Evolutionary conservation across 768 basidiomycete genomes (phyloP).

Genomic region (Lentinula sp.): DNA sequence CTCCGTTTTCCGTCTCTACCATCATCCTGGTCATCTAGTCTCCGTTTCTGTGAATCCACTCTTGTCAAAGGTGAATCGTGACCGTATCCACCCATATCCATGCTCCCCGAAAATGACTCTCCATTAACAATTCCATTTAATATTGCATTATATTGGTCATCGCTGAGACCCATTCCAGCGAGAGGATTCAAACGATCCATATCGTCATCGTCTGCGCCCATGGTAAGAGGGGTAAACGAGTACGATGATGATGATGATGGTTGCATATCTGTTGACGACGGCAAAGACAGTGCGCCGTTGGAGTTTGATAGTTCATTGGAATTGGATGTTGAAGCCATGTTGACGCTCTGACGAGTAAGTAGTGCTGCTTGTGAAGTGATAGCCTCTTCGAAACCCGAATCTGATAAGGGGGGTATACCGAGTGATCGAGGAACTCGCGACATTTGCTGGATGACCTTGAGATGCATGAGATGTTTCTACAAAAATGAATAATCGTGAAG

Average conservation of each 20-base stretch:
- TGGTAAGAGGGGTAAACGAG: slow-evolving; percentile 7
- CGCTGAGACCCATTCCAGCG: slow-evolving; percentile 81
- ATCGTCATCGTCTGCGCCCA: slow-evolving; percentile 30
- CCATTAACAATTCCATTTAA: slow-evolving; percentile 66
- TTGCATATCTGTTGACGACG: background rate
- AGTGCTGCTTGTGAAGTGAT: slow-evolving; percentile 34
- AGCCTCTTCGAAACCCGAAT: slow-evolving; percentile 48
- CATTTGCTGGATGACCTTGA: slow-evolving; percentile 81
- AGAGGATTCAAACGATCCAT: slow-evolving; percentile 74
- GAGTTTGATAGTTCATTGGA: slow-evolving; percentile 7
- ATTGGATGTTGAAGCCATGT: slow-evolving; percentile 6
- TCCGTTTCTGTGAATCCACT: slow-evolving; percentile 15
- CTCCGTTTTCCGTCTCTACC: slow-evolving; percentile 49
- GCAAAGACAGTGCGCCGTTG: background rate
- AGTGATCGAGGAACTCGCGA: slow-evolving; percentile 57
- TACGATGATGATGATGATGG: slow-evolving; percentile 15
- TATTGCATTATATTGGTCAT: slow-evolving; percentile 82
- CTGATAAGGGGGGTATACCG: slow-evolving; percentile 59
- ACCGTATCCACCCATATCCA: slow-evolving; percentile 20
- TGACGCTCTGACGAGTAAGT: background rate
- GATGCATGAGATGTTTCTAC: slow-evolving; percentile 79
- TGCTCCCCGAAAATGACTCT: slow-evolving; percentile 47
- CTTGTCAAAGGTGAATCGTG: slow-evolving; percentile 8
- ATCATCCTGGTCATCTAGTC: slow-evolving; percentile 28
- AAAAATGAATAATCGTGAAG: background rate